Evolutionary conservation across 75 land plant genomes (phyloP), one percentile per base, ranked within the genome.

Genomic region (Cupressus sempervirens): DNA sequence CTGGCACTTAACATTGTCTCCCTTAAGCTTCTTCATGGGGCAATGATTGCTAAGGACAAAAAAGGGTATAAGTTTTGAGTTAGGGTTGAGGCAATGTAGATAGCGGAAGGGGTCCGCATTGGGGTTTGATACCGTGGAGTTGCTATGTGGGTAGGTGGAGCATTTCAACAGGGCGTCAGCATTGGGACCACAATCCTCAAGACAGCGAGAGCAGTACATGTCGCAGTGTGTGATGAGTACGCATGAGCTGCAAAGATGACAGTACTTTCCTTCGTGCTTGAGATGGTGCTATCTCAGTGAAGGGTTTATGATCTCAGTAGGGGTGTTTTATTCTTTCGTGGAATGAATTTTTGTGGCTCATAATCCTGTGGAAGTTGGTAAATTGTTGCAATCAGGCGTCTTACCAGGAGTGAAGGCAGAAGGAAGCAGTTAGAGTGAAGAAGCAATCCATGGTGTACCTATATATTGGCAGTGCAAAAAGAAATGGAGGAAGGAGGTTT

Each of bases 41-140:
- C 81, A 26, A n/a, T 79, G 26, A 4, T 5, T 79, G 46, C 29
- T 26, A 0, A 45, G 46, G 4, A 12, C 30, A 11, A 13, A 30
- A 20, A 79, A 41, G 14, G 81, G 48, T 11, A 79, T 43, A 13
- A 79, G 43, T 4, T 79, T 50, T 0, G 48, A 79, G n/a, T 79
- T 79, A 79, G 81, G 81, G 81, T 79, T 79, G 12, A 41, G 81
- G 14, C 81, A 79, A 30, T 79, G 81, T 15, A 45, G 81, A 30
- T 50, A 79, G 26, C 45, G 50, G 12, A 79, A 79, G 81, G 81
- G 48, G 14, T 41, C 81, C 5, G 50, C 26, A 1, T 36, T 76
- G 48, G 81, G 32, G 48, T 26, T 45, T 11, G 81, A 38, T 50
- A 45, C 9, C 14, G 81, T n/a, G 13, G 81, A 38, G 26, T 3